phyloP scores from a whole-genome alignment of 2,329 filamentous ascomycete species.

The Blastomyces emzantsi region DNA sequence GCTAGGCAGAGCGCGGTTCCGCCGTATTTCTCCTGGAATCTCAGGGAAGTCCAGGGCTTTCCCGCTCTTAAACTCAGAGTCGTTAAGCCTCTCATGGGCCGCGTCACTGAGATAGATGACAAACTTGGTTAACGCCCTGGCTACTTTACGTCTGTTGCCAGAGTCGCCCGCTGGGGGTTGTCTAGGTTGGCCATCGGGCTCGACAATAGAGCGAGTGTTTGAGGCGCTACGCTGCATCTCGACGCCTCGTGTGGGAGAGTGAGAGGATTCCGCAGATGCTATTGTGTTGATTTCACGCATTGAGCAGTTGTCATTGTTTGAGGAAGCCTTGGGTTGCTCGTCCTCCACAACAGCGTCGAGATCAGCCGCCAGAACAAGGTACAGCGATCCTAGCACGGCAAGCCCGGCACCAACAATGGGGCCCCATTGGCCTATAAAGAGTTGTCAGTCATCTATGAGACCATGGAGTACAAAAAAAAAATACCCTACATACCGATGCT shows the following conservation, averaged over 20 bases:
- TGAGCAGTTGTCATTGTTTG: constrained; percentile 22
- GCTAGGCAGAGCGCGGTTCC: constrained; percentile 36
- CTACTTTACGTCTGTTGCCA: constrained; percentile 36
- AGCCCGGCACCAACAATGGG: constrained; percentile 46
- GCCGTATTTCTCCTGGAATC: constrained; percentile 45
- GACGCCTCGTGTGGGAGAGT: background rate
- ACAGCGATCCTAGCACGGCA: constrained; percentile 51
- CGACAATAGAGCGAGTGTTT: background rate
- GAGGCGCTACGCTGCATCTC: background rate
- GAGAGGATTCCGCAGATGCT: background rate
- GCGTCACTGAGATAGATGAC: constrained; percentile 43
- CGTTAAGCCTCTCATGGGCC: constrained; percentile 41
- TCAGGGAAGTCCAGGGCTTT: constrained; percentile 46
- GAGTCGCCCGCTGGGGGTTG: constrained; percentile 19
- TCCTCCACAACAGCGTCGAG: constrained; percentile 23
- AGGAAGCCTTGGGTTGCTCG: constrained; percentile 9
- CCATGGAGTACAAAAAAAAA: constrained; percentile 1
- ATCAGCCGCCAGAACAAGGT: constrained; percentile 41
- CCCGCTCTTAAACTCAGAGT: constrained; percentile 41
- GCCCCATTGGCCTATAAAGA: constrained; percentile 26
- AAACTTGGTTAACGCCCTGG: constrained; percentile 36
- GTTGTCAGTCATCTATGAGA: constrained; percentile 11
- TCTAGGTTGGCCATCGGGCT: constrained; percentile 9
- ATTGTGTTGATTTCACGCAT: constrained; percentile 9
- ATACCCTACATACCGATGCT: constrained; percentile 47